Base-by-base conservation (phyloP, 306 rosid species). In the Castanea sativa region DNA sequence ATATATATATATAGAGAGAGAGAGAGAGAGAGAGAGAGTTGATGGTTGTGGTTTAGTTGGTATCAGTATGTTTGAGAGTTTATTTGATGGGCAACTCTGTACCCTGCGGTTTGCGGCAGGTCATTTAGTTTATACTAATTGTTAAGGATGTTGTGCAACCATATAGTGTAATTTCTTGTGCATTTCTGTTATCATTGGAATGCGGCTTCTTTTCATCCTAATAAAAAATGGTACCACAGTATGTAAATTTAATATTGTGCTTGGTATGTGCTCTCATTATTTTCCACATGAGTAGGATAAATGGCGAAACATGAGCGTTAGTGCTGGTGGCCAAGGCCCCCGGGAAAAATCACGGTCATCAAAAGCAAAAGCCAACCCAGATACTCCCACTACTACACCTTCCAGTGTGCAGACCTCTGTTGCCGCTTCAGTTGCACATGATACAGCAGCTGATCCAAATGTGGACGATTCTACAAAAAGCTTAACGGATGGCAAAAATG, bases 221-320 rank as follows among this genome's bases (percentile, higher is more conserved):
- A 58, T 3, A 4, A 58, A 58, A 21, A 58, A 58, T 65, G 4
- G 45, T 65, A 33, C 35, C 51, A 65, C 51, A 65, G 45, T 41
- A 41, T 41, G 45, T 41, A 41, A 41, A 41, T 49, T 12, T 49
- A 12, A 12, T 49, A 49, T 41, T 74, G 69, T 21, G 21, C 19
- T 11, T 9, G 55, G 53, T 76, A 11, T 63, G 45, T 14, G 32
- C 33, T 63, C 52, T 63, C 35, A 35, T 73, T 79, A 49, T 23
- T 23, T 81, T 38, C 21, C 23, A 19, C 71, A 12, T 78, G 75
- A 35, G 18, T 75, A 85, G 88, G 88, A 85, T 64, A 85, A 85
- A 79, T 85, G 88, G 88, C 51, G 88, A 76, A 85, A 85, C 79
- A 69, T 85, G 85, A 81, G 83, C 70, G 82, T 79, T 70, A 81